These are phyloP conservation scores for Venturia aucupariae DNA, from an alignment of 2,329 filamentous ascomycete species.

Conservation along the genomic window DNA sequence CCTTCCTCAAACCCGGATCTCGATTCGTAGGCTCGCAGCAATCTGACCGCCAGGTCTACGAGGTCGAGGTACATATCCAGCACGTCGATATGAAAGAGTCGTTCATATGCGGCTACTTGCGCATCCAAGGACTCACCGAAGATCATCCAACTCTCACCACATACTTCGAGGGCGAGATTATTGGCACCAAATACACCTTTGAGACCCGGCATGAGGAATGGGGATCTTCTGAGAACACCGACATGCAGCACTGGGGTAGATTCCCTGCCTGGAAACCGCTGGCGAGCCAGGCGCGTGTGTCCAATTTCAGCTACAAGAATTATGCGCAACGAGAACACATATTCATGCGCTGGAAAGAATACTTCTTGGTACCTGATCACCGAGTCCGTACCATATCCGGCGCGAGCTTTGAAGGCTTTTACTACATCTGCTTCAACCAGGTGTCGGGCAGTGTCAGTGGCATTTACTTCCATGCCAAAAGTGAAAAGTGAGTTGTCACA, in stretches of 20 bases:
- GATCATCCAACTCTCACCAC: conserved; percentile 97
- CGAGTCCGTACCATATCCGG: conserved; percentile 82
- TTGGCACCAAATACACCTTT: conserved; percentile 91
- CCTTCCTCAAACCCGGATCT: conserved; percentile 77
- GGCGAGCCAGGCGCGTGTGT: conserved; percentile 48
- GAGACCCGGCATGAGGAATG: conserved; percentile 79
- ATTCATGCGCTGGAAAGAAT: conserved; percentile 99
- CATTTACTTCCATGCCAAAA: conserved; percentile 97
- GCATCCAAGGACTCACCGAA: conserved; percentile 90
- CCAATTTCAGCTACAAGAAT: conserved; percentile 55
- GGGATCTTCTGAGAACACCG: conserved; percentile 86
- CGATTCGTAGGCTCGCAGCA: conserved; percentile 85
- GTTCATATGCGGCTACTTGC: conserved; percentile 87
- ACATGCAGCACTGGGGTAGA: conserved; percentile 85
- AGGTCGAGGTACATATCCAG: conserved; percentile 94
- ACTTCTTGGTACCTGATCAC: conserved; percentile 93
- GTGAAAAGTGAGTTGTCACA: conserved; percentile 71
- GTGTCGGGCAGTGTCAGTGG: conserved; percentile 75
- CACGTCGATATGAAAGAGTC: conserved; percentile 92
- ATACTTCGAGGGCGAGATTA: conserved; percentile 97
- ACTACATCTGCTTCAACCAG: conserved; percentile 99
- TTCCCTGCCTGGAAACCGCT: conserved; percentile 81
- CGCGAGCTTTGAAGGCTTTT: conserved; percentile 96
- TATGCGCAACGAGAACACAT: conserved; percentile 75
- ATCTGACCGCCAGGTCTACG: conserved; percentile 86